Evolutionary conservation across 2,329 filamentous ascomycete species (phyloP).

Genomic region (Monosporascus cannonballus): DNA sequence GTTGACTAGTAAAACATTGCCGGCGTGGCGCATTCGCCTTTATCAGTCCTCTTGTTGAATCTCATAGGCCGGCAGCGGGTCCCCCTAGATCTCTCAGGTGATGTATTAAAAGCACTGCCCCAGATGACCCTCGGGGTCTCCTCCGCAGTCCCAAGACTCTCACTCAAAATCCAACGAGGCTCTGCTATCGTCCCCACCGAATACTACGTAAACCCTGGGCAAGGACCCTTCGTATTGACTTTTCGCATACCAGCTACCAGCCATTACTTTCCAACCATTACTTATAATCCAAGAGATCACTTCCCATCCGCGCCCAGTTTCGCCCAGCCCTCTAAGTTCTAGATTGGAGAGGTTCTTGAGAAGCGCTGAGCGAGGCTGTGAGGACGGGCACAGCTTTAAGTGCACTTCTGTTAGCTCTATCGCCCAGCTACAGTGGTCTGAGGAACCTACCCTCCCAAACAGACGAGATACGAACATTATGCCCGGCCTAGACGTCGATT

Average conservation of each 20-base stretch:
- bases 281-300: background rate
- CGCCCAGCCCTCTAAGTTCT: background rate
- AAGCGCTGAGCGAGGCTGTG: constrained; percentile 15
- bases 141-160: background rate
- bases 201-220: background rate
- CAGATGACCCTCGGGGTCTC: background rate
- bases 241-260: background rate
- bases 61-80: too few species aligned
- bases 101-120: background rate
- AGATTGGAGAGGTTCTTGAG: background rate
- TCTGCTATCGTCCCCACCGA: background rate
- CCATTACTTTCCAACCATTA: background rate
- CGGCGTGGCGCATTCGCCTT: background rate
- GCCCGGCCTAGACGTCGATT: constrained; percentile 18
- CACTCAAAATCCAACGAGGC: background rate
- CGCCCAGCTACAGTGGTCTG: constrained; percentile 17
- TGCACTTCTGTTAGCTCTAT: constrained; percentile 9
- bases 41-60: background rate
- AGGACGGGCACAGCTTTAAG: constrained; percentile 9
- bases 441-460: constrained; percentile 8
- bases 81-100: background rate
- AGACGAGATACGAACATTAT: constrained; percentile 17
- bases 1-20: background rate
- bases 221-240: background rate
- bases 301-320: background rate